phyloP scores from a whole-genome alignment of 2,329 filamentous ascomycete species.

The Aspergillus terreus region DNA sequence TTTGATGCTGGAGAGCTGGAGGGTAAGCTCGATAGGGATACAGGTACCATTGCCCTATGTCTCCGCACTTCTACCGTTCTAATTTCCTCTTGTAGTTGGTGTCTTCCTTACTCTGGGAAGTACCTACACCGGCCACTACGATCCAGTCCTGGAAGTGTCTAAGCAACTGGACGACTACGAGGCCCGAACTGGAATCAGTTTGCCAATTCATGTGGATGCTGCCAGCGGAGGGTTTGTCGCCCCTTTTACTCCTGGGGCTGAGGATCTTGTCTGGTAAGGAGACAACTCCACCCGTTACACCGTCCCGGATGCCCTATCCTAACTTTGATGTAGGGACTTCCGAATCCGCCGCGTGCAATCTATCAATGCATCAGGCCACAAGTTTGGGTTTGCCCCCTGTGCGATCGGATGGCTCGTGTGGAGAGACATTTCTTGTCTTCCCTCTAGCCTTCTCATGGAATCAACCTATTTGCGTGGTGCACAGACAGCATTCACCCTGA shows the following conservation, averaged over 20 bases:
- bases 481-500: slow-evolving; percentile 53
- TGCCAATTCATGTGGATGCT: slow-evolving; percentile 21
- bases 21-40: background rate
- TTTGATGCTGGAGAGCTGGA: background rate
- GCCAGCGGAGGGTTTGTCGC: slow-evolving; percentile 23
- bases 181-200: background rate
- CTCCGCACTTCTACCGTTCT: background rate
- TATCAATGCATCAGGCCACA: slow-evolving; percentile 18
- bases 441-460: slow-evolving; percentile 62
- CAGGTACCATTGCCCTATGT: background rate
- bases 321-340: slow-evolving; percentile 9
- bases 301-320: background rate
- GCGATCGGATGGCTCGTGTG: slow-evolving; percentile 66
- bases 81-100: background rate
- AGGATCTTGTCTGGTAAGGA: slow-evolving; percentile 10
- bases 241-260: slow-evolving; percentile 17
- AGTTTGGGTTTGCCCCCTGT: slow-evolving; percentile 52
- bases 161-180: background rate
- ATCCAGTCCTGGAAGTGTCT: background rate
- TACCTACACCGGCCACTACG: slow-evolving; percentile 11
- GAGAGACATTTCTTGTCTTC: slow-evolving; percentile 59
- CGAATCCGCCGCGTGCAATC: slow-evolving; percentile 18
- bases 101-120: slow-evolving; percentile 5
- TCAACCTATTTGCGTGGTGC: slow-evolving; percentile 58
- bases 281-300: background rate